Evolutionary conservation across 768 basidiomycete genomes (phyloP).

Genomic region (Trametes maxima): DNA sequence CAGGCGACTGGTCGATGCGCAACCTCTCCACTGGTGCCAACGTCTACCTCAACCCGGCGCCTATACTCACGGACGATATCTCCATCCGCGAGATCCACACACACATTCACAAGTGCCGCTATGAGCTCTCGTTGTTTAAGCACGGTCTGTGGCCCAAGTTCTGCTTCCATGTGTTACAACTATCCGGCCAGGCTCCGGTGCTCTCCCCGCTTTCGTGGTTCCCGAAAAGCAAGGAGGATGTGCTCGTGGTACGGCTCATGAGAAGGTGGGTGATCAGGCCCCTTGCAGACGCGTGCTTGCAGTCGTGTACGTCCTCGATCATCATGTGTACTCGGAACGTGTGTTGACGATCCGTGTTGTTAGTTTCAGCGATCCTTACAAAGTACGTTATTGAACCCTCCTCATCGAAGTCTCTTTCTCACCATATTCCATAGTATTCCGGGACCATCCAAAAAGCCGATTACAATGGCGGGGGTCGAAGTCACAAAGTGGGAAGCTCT

Average conservation of each 20-base stretch:
- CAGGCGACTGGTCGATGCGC: constrained; percentile 32
- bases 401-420: neutral
- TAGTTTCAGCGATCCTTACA: constrained; percentile 27
- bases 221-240: constrained; percentile 10
- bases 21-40: constrained; percentile 28
- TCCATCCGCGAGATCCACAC: constrained; percentile 22
- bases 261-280: constrained; percentile 21
- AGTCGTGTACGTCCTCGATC: constrained; percentile 20
- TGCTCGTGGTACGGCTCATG: constrained; percentile 5
- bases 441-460: constrained; percentile 26
- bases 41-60: constrained; percentile 26
- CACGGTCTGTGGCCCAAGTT: constrained; percentile 24
- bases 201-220: constrained; percentile 24
- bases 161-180: constrained; percentile 23
- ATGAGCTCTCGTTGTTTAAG: constrained; percentile 27
- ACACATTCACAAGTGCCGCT: constrained; percentile 29
- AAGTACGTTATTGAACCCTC: constrained; percentile 16
- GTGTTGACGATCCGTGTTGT: neutral
- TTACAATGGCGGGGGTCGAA: constrained; percentile 26
- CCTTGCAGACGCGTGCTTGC: constrained; percentile 16
- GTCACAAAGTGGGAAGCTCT: constrained; percentile 25
- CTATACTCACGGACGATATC: constrained; percentile 1
- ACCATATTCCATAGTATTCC: constrained; percentile 21
- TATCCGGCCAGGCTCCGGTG: constrained; percentile 26
- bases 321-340: too few relatives aligned